phyloP scores from a whole-genome alignment of 2,329 filamentous ascomycete genomes.

The Neophaeococcomyces aloes region DNA sequence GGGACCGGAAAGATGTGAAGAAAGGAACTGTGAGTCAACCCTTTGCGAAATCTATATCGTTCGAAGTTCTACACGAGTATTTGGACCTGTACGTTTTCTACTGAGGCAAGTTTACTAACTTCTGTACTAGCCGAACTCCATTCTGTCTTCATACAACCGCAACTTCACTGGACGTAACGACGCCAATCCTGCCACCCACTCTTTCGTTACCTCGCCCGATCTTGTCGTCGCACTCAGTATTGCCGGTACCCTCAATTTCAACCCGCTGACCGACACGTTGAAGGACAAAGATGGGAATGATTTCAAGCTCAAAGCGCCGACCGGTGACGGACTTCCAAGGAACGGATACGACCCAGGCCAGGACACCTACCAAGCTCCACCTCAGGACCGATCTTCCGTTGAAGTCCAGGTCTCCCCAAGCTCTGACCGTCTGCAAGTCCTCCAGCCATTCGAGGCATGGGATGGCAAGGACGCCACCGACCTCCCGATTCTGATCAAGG shows the following conservation, averaged over 20 bases:
- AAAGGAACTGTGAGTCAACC: too few relatives aligned
- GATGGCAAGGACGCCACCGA: constrained; percentile 79
- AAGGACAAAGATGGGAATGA: constrained; percentile 96
- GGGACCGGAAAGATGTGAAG: constrained; percentile 86
- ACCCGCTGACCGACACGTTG: constrained; percentile 82
- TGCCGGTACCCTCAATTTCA: constrained; percentile 80
- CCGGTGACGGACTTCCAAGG: constrained; percentile 67
- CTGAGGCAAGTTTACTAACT: too few relatives aligned
- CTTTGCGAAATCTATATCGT: too few relatives aligned
- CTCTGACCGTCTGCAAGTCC: constrained; percentile 88
- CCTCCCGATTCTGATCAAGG: constrained; percentile 91
- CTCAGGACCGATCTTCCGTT: constrained; percentile 62
- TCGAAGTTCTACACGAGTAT: too few relatives aligned
- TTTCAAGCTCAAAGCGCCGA: constrained; percentile 73
- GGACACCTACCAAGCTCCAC: constrained; percentile 94
- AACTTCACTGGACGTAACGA: constrained; percentile 99
- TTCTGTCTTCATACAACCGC: constrained; percentile 98
- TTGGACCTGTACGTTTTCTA: too few relatives aligned
- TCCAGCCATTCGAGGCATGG: constrained; percentile 78
- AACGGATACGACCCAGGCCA: constrained; percentile 81
- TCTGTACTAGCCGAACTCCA: constrained; percentile 87
- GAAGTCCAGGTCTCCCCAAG: constrained; percentile 72
- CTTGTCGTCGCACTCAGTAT: constrained; percentile 78
- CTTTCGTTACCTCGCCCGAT: constrained; percentile 85
- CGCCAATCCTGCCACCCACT: constrained; percentile 87